Evolutionary conservation across 116 monocot species (phyloP), one percentile per base, ranked within the genome.

Genomic region (Thalassia testudinum): DNA sequence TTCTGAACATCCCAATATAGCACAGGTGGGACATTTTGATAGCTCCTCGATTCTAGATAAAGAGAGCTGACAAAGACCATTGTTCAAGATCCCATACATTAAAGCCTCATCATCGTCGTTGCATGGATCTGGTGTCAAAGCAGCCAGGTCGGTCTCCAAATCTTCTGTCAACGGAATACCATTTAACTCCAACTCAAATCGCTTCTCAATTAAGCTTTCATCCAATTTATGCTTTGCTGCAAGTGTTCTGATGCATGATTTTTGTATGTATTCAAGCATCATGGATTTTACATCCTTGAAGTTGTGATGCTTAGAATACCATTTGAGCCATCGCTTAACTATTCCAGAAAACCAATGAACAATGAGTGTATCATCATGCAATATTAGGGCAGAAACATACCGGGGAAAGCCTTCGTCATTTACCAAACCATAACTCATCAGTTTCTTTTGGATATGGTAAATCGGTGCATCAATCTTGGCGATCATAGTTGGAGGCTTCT

Each of bases 311-410:
- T 74, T 60, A 23, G 72, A 70, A 50, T 84, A 85, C 88, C 95
- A 87, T 56, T 67, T 75, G 14, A 75, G 27, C 95, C 95, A 95
- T 57, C 95, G 67, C 5, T 38, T 63, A 70, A 70, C 66, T 44
- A 95, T 47, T 10, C 95, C 95, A 20, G 78, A 69, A 62, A 85
- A 95, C 87, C 87, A 95, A 64, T 27, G 59, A 37, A 95, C 59
- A 28, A 95, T 95, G 42, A 81, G 60, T 40, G 29, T 56, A 43
- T 95, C 78, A 38, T 88, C 95, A 58, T 95, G 87, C 38, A 95
- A 64, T 12, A 87, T 21, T 10, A 95, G 75, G 0, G 55, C 27
- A 1, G 73, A 63, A 40, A 95, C 81, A 49, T 77, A 74, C 50
- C 71, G 78, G 1, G 95, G 69, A 27, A 67, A 78, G 6, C 95